These are phyloP conservation scores for Paecilomyces sp. DNA, from an alignment of 2,329 filamentous ascomycete species.

Conservation along the genomic window DNA sequence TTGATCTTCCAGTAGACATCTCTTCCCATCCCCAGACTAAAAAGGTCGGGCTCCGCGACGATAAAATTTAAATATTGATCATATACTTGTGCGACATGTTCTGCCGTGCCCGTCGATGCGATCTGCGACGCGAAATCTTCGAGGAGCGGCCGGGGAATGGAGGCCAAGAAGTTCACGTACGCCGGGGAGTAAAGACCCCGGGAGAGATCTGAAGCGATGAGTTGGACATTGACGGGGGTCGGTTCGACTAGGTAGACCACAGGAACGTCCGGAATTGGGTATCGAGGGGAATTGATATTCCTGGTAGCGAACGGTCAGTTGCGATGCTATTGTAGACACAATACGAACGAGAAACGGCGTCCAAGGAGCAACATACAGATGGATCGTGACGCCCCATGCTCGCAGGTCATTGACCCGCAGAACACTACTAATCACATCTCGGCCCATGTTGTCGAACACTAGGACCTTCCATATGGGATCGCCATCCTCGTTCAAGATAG, in stretches of 20 bases:
- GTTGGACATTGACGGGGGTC: constrained; percentile 68
- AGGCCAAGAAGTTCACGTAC: constrained; percentile 95
- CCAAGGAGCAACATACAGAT: constrained; percentile 57
- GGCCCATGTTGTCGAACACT: constrained; percentile 84
- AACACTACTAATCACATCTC: constrained; percentile 95
- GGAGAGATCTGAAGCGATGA: constrained; percentile 78
- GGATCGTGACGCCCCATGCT: constrained; percentile 91
- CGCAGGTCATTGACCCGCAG: constrained; percentile 88
- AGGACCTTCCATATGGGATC: constrained; percentile 97
- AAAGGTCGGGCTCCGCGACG: constrained; percentile 89
- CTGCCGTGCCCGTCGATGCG: constrained; percentile 73
- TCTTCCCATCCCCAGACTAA: constrained; percentile 87
- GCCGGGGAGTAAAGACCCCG: constrained; percentile 86
- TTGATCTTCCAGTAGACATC: constrained; percentile 96
- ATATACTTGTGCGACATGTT: constrained; percentile 84
- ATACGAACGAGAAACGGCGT: constrained; percentile 7
- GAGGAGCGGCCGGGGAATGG: constrained; percentile 78
- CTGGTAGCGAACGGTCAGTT: constrained; percentile 33
- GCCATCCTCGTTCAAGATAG: constrained; percentile 76
- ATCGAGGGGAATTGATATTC: constrained; percentile 72
- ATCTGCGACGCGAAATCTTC: constrained; percentile 93
- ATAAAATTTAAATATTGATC: constrained; percentile 98
- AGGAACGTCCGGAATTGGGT: constrained; percentile 91
- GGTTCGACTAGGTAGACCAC: constrained; percentile 96
- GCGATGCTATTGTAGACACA: constrained; percentile 8